Evolutionary conservation across 805 yeast species (phyloP).

Genomic region (Zygotorulaspora chibaensis): DNA sequence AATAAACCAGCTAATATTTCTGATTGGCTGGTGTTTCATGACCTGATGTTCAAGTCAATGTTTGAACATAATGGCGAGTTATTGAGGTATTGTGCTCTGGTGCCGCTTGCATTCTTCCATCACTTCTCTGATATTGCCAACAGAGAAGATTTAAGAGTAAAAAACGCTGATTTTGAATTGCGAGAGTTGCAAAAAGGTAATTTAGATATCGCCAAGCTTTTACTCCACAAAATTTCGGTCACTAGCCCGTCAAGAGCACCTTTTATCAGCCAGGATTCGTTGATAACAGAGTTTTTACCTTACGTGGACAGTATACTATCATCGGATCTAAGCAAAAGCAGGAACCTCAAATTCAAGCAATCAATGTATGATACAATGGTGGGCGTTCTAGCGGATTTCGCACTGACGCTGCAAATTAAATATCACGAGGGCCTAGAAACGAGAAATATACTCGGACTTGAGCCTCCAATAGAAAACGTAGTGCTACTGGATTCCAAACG

Average conservation of each 20-base stretch:
- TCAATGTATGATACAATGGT: conserved; percentile 37
- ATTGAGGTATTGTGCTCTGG: conserved; percentile 50
- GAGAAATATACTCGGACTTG: conserved; percentile 20
- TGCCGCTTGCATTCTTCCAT: conserved; percentile 58
- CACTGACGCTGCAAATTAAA: conserved; percentile 38
- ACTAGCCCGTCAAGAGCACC: conserved; percentile 13
- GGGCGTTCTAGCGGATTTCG: conserved; percentile 38
- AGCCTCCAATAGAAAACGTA: conserved; percentile 30
- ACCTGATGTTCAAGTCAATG: conserved; percentile 42
- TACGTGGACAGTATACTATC: conserved; percentile 32
- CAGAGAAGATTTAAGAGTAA: conserved; percentile 30
- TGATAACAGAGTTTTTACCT: conserved; percentile 36
- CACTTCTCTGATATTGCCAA: conserved; percentile 59
- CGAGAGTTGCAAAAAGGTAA: conserved; percentile 30
- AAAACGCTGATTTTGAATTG: conserved; percentile 30
- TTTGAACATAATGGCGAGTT: conserved; percentile 45
- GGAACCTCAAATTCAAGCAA: conserved; percentile 25
- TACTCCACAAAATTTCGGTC: conserved; percentile 18
- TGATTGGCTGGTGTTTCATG: conserved; percentile 77
- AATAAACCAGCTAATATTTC: conserved; percentile 55
- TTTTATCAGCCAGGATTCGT: conserved; percentile 18
- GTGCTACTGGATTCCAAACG: conserved; percentile 25
- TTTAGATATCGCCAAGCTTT: conserved; percentile 29
- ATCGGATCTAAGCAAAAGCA: conserved; percentile 23
- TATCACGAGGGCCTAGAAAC: conserved; percentile 28